Percentiles rank a stretch among this genome's conserved stretches.
phyloP scores from a whole-genome alignment of 2,329 filamentous ascomycete genomes.

The Alternaria brassicae region DNA sequence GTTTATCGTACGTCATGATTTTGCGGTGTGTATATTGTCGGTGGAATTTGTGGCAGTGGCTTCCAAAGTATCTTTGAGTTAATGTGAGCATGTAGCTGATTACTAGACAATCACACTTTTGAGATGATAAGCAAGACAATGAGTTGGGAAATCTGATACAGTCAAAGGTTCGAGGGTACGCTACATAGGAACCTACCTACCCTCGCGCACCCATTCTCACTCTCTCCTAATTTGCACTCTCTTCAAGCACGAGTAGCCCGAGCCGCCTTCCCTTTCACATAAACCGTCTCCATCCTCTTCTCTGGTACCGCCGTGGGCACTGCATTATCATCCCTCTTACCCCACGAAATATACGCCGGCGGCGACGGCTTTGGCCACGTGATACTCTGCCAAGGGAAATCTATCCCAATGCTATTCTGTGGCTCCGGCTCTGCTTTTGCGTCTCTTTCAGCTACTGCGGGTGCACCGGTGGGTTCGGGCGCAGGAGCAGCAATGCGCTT shows the following conservation, averaged over 20 bases:
- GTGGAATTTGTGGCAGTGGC: not conserved
- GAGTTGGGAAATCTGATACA: not conserved
- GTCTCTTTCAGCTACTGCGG: not conserved
- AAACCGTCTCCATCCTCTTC: not conserved
- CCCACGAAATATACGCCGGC: constrained; percentile 22
- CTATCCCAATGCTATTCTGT: constrained; percentile 4
- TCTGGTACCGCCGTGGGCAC: not conserved
- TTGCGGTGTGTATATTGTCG: too few relatives aligned
- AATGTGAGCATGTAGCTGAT: not conserved
- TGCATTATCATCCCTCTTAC: constrained; percentile 15
- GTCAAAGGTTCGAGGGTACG: not conserved
- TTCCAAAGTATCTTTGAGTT: not conserved
- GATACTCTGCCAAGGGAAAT: constrained; percentile 6
- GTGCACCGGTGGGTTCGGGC: not conserved
- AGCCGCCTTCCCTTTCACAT: not conserved
- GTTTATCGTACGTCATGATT: not conserved
- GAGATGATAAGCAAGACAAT: not conserved
- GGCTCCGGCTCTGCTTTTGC: constrained; percentile 9
- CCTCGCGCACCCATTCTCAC: too few relatives aligned
- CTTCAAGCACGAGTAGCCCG: not conserved
- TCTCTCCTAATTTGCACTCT: not conserved
- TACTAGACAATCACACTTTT: not conserved
- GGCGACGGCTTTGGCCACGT: constrained; percentile 11
- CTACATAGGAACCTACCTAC: too few relatives aligned
- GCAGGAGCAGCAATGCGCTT: not conserved